Base-by-base conservation (phyloP, 1,139 yeast species). In the Pichia cactophila region DNA sequence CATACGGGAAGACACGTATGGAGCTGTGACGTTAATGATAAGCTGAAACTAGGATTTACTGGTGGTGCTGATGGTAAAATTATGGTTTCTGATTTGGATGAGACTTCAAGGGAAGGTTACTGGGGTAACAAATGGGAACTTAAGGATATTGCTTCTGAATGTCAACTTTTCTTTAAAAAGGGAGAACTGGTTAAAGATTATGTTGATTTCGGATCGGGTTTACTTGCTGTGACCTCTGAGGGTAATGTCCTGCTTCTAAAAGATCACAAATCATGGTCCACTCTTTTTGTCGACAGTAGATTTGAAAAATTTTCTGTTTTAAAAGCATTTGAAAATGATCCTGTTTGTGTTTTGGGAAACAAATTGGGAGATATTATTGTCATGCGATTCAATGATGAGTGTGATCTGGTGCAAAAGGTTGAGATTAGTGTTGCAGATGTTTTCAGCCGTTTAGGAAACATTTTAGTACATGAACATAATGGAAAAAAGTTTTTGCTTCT, bases 21-120 rank as follows among this genome's bases (percentile, higher is more conserved):
- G 98, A 77, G 88, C 38, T 78, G 86, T 6, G 90, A 83, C 51
- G 72, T 85, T 0, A 73, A 77, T 50, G 72, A 70, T 2, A 59
- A 64, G 3, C 62, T 70, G 43, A 61, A 69, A 35, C 59, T 81
- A 11, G 79, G 83, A 26, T 88, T 80, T 1, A 83, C 90, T 16
- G 90, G 95, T 42, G 97, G 97, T 39, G 92, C 95, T 44, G 97
- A 89, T 64, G 97, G 97, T 1, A 75, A 86, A 56, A 68, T 89
- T 2, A 71, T 86, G 50, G 55, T 85, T 6, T 80, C 82, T 59
- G 84, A 83, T 59, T 62, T 85, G 33, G 56, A 60, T 47, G 56
- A 57, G 41, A 40, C 31, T 7, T 26, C 46, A 10, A 59, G 67
- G 54, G 46, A 59, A 50, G 53, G 60, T 26, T 51, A 64, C 55